Base-by-base conservation (phyloP, 768 basidiomycete genomes). In the Podaxis sp. region DNA sequence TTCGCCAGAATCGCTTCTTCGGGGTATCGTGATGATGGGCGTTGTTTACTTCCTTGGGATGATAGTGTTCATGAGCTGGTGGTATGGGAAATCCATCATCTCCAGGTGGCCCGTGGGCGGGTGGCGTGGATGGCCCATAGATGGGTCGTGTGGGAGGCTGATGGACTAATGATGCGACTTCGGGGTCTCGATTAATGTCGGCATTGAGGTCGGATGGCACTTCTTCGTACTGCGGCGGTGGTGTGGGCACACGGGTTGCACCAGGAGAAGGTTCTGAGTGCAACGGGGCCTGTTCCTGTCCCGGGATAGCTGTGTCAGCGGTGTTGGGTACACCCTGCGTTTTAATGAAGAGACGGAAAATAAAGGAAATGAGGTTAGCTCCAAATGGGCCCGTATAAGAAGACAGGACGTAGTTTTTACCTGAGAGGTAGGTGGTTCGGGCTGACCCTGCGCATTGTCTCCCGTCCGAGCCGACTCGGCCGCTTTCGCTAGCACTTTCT, bases 1-100 rank as follows among this genome's bases (percentile, higher is more conserved):
- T 59, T 3, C 57, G 36, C 57, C 48, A 63, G 19, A 63, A 63
- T 11, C 57, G 52, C 5, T 44, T 38, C 56, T 26, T 42, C 13
- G 15, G 17, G 12, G 12, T 44, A 22, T 44, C 15, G 26, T 5
- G 54, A 6, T 26, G 19, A 30, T 26, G 24, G 8, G 24, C 4
- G 38, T 24, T 7, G 28, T 58, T 13, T 24, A 24, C 17, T 24
- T 58, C 40, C 9, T 24, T 44, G 22, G 24, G 24, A 8, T 22
- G 39, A 3, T 7, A 9, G 36, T n/a, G 40, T 26, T 28, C 40
- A 8, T 24, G 39, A 3, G 44, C 12, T 51, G 42, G 12, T 44
- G 42, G 4, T 13, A 17, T 44, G 15, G 42, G 42, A 44, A 2
- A 8, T 44, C 42, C 15, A 44, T 2, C 30, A 44, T 44, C 15